Evolutionary conservation across 1,284 basidiomycete genomes (phyloP).

Genomic region (Apiotrichum laibachii): DNA sequence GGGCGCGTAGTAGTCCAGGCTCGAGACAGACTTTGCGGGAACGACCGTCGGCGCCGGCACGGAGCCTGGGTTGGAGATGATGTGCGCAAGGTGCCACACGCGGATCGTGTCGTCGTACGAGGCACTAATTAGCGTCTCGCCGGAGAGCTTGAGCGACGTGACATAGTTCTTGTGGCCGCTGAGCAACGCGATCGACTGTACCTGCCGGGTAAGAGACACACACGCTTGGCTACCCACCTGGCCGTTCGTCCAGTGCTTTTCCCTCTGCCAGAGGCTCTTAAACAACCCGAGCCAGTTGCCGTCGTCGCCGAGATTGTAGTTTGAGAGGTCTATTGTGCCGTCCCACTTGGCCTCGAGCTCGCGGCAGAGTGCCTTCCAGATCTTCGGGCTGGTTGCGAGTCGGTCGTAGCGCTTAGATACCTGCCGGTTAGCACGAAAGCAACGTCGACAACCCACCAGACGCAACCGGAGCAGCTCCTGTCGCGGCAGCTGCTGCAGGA

Average conservation of each 20-base stretch:
- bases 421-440: constrained; percentile 50
- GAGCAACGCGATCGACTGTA: constrained; percentile 72
- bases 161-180: constrained; percentile 84
- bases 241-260: constrained; percentile 67
- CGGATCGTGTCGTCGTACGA: constrained; percentile 82
- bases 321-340: constrained; percentile 17
- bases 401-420: constrained; percentile 74
- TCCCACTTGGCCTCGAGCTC: constrained; percentile 35
- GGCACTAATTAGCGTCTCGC: constrained; percentile 69
- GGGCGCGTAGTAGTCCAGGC: constrained; percentile 78
- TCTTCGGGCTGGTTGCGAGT: constrained; percentile 64
- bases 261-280: constrained; percentile 75
- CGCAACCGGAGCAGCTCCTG: constrained; percentile 59
- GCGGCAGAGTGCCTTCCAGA: constrained; percentile 61
- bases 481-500: constrained; percentile 66
- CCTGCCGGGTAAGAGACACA: constrained; percentile 48
- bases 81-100: constrained; percentile 79
- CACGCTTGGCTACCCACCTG: constrained; percentile 13
- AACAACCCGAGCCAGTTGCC: constrained; percentile 80
- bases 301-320: constrained; percentile 55
- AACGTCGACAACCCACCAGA: constrained; percentile 44
- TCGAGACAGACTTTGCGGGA: constrained; percentile 76
- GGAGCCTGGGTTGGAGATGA: constrained; percentile 41
- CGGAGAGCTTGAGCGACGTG: constrained; percentile 74
- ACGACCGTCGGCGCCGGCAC: constrained; percentile 25